Evolutionary conservation across 176 grass and related monocot genomes (phyloP).

Genomic region (Lolium multiflorum): DNA sequence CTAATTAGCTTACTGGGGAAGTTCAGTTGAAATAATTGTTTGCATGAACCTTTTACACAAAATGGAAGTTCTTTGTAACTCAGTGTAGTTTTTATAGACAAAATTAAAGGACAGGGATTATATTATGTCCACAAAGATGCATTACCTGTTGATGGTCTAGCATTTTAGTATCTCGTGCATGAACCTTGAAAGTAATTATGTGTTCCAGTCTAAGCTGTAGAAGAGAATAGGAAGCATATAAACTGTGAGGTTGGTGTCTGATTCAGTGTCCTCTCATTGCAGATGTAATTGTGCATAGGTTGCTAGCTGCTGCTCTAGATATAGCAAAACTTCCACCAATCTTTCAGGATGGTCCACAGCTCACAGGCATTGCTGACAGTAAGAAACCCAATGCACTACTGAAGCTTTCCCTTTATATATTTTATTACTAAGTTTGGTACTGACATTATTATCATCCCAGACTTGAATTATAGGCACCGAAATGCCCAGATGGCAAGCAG

Average conservation of each 20-base stretch:
- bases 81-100: background rate
- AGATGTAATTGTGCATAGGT: slow-evolving; percentile 98
- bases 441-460: slow-evolving; percentile 56
- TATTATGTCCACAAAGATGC: background rate
- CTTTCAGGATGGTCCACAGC: slow-evolving; percentile 89
- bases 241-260: slow-evolving; percentile 11
- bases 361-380: slow-evolving; percentile 92
- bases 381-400: slow-evolving; percentile 49
- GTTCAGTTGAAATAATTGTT: slow-evolving; percentile 7
- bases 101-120: background rate
- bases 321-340: slow-evolving; percentile 94
- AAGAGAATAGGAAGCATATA: slow-evolving; percentile 4
- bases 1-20: background rate
- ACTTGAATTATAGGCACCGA: slow-evolving; percentile 90
- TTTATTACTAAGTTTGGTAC: slow-evolving; percentile 26
- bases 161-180: background rate
- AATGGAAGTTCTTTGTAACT: slow-evolving; percentile 21
- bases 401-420: slow-evolving; percentile 10
- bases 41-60: background rate
- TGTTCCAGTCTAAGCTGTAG: slow-evolving; percentile 7
- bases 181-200: slow-evolving; percentile 25
- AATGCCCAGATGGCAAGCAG: slow-evolving; percentile 99
- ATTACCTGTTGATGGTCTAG: background rate
- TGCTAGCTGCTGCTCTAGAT: slow-evolving; percentile 90
- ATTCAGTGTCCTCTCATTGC: slow-evolving; percentile 48